Base-by-base conservation (phyloP, 139 green algal genomes). In the Volvox reticuliferus region DNA sequence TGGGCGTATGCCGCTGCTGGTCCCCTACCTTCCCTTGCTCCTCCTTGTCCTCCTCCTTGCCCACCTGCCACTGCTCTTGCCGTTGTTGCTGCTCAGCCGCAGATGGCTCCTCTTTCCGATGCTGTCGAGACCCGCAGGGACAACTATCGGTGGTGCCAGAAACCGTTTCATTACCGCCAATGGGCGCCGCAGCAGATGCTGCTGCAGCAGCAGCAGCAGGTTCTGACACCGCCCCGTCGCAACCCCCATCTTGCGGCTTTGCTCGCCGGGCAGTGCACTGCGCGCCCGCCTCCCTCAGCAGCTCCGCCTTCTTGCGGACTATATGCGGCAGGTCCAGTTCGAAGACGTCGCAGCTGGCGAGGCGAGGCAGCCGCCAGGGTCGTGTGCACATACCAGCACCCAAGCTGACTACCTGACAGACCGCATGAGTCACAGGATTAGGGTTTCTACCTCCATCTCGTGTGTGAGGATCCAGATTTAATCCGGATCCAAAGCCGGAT, bases 361-460 rank as follows among this genome's bases (percentile, higher is more conserved):
- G 86, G 37, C 61, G 30, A 1, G 76, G 30, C 78, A 95, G 88
- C 33, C 93, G 90, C 93, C 93, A 95, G 24, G 93, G 91, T 28
- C 91, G 91, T 0, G 89, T 93, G 89, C 93, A 92, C 91, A 94
- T 95, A 73, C 91, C 93, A 9, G 91, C 93, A n/a, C 93, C 93
- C 2, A 95, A 71, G 24, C 81, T 87, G 17, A 95, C 93, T 18
- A 95, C 90, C 55, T 95, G 89, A 37, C 63, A 79, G 63, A 68
- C 37, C 33, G 61, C 44, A 9, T 55, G 44, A 55, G 44, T 55
- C 9, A 55, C 44, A 55, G 44, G 9, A 55, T 9, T 55, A 55
- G 44, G 44, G 9, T 55, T 55, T 5, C 44, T 55, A 9, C 44
- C 44, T 55, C 44, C 44, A 55, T 55, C 44, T 14, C 44, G 44